Conservation (phyloP, 192 early-diverging fungal genomes). For the Mycoemilia scoparia region DNA sequence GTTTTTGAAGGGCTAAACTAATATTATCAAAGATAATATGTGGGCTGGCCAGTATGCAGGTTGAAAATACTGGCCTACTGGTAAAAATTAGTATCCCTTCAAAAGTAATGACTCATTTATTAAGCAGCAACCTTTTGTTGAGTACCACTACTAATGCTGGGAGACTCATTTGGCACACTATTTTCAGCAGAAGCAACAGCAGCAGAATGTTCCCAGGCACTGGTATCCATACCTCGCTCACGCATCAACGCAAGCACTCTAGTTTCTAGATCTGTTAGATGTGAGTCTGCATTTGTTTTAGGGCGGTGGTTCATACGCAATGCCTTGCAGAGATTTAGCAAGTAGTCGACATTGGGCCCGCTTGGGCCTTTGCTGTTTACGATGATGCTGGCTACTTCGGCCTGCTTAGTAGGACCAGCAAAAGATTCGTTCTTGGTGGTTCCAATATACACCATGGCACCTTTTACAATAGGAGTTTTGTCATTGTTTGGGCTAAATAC, state of each 20-base stretch:
- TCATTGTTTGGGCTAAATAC: constrained; percentile 29
- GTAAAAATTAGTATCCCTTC: too few relatives aligned
- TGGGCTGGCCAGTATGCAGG: too few relatives aligned
- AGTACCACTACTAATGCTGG: too few relatives aligned
- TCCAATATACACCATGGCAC: constrained; percentile 68
- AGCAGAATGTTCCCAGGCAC: too few relatives aligned
- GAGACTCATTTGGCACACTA: too few relatives aligned
- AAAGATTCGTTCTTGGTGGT: constrained; percentile 59
- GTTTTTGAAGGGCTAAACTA: too few relatives aligned
- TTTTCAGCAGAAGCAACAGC: too few relatives aligned
- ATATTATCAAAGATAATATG: too few relatives aligned
- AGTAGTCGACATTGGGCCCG: constrained; percentile 51
- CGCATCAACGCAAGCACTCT: constrained; percentile 19
- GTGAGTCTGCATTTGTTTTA: constrained; percentile 34
- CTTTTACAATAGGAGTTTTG: constrained; percentile 19
- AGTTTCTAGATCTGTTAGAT: constrained; percentile 37
- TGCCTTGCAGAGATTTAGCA: constrained; percentile 43
- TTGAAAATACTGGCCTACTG: too few relatives aligned
- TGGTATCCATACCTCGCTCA: too few relatives aligned
- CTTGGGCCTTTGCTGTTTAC: constrained; percentile 40
- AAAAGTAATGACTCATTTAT: too few relatives aligned
- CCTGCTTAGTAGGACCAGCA: constrained; percentile 41
- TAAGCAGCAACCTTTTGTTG: too few relatives aligned
- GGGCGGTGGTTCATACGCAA: constrained; percentile 31
- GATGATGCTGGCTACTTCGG: constrained; percentile 47